A percentile compares a stretch with the other conserved stretches of the same genome.
phyloP scores from a whole-genome alignment of 192 early-diverging fungal genomes.

The Coemansia sp. region DNA sequence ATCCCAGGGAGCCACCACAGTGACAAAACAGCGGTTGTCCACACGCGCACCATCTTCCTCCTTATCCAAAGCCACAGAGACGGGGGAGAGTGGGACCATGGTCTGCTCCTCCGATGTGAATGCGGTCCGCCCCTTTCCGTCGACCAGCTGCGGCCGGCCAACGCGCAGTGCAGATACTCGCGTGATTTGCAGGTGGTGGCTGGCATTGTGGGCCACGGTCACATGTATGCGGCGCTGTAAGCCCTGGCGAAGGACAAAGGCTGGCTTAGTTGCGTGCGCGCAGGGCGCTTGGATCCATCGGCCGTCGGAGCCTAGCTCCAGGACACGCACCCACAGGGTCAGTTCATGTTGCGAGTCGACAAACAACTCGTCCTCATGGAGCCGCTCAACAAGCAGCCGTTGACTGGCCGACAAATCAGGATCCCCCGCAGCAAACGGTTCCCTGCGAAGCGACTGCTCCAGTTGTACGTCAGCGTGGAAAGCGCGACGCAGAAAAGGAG shows the following conservation, averaged over 20 bases:
- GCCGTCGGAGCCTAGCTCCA: slow-evolving; percentile 63
- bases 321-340: slow-evolving; percentile 60
- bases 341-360: slow-evolving; percentile 68
- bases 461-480: slow-evolving; percentile 48
- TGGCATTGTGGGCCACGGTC: slow-evolving; percentile 65
- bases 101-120: no score
- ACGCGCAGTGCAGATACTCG: slow-evolving; percentile 4
- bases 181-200: slow-evolving; percentile 59
- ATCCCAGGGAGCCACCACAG: slow-evolving; percentile 67
- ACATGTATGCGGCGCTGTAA: slow-evolving; percentile 67
- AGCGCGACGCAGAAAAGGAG: slow-evolving; percentile 29
- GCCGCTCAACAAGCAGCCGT: slow-evolving; percentile 29
- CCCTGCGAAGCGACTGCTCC: slow-evolving; percentile 25
- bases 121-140: slow-evolving; percentile 57
- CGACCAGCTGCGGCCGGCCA: slow-evolving; percentile 51
- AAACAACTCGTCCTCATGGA: slow-evolving; percentile 60
- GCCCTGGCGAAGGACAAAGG: slow-evolving; percentile 70
- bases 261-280: slow-evolving; percentile 6
- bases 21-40: slow-evolving; percentile 63
- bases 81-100: slow-evolving; percentile 22
- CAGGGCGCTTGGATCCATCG: slow-evolving; percentile 50
- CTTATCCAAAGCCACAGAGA: slow-evolving; percentile 44
- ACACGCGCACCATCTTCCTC: slow-evolving; percentile 52
- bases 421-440: not conserved
- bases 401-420: slow-evolving; percentile 23